phyloP scores from a whole-genome alignment of 768 basidiomycete species.

The Mrakia frigida region DNA sequence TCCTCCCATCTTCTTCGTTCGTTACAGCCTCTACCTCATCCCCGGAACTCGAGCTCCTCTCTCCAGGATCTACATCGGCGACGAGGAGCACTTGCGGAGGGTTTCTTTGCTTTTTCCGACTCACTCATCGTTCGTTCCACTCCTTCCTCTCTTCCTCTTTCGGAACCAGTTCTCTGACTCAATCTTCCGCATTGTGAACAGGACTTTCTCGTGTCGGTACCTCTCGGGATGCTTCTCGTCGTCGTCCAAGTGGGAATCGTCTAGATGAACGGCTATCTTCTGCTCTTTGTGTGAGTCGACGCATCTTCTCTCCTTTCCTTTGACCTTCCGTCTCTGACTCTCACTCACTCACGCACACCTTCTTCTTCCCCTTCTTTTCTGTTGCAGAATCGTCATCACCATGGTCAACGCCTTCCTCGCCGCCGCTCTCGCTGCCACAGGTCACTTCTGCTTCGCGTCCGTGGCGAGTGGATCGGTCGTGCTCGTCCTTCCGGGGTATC shows the following conservation, averaged over 20 bases:
- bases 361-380: not conserved
- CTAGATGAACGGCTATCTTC: conserved; percentile 69
- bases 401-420: conserved; percentile 69
- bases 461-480: conserved; percentile 71
- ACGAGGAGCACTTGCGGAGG: too few species aligned
- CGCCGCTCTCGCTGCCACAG: conserved; percentile 63
- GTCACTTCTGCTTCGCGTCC: conserved; percentile 71
- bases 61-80: conserved; percentile 58
- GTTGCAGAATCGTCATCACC: conserved; percentile 70
- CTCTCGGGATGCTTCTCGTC: conserved; percentile 69
- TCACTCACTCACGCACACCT: conserved; percentile 5
- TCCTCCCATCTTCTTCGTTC: not conserved
- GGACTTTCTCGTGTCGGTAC: conserved; percentile 65
- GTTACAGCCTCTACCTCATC: conserved; percentile 65
- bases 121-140: conserved; percentile 53
- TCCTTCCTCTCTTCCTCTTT: too few species aligned
- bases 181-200: too few species aligned
- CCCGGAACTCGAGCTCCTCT: conserved; percentile 74
- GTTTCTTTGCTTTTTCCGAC: conserved; percentile 69
- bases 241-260: conserved; percentile 65
- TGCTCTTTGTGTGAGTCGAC: conserved; percentile 62
- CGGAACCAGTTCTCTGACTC: too few species aligned
- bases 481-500: conserved; percentile 54
- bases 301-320: too few species aligned
- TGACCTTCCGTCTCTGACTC: not conserved